phyloP scores from a whole-genome alignment of 331 rosid species.

The Arachis monticola region DNA sequence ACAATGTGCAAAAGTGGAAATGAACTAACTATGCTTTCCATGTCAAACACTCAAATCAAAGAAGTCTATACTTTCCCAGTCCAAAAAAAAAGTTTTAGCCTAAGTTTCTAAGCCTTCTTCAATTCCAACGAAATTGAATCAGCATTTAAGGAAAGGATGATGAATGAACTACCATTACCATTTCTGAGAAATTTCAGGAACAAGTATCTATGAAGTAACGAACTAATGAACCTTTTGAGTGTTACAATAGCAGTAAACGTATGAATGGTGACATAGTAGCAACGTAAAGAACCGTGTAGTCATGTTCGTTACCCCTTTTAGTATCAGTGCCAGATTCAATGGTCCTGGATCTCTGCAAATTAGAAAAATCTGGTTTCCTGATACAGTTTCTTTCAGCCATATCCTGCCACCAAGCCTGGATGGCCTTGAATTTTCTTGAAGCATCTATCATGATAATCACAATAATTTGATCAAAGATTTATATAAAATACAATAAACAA shows the following conservation, averaged over 20 bases:
- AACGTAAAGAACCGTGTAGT: conserved; percentile 14
- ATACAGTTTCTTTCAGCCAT: conserved; percentile 76
- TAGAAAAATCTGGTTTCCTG: conserved; percentile 48
- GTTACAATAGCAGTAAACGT: background rate
- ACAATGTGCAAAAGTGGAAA: conserved; percentile 16
- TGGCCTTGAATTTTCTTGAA: conserved; percentile 72
- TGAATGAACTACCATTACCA: conserved; percentile 23
- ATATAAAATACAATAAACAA: background rate
- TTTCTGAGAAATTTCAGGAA: conserved; percentile 27
- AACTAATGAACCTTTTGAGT: background rate
- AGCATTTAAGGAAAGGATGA: background rate
- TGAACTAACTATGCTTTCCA: conserved; percentile 6
- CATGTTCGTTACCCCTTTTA: conserved; percentile 54
- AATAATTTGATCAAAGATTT: conserved; percentile 19
- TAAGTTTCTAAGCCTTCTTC: background rate
- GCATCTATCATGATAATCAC: conserved; percentile 61
- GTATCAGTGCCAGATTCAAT: conserved; percentile 28
- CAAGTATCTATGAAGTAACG: conserved; percentile 4
- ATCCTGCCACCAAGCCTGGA: conserved; percentile 92
- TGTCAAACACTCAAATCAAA: background rate
- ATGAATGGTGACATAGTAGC: background rate
- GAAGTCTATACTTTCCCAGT: background rate
- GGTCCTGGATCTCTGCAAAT: conserved; percentile 28
- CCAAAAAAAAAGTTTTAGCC: background rate
- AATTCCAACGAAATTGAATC: conserved; percentile 8